Base-by-base conservation (phyloP, 352 stramenopile species). In the Phytopythium ostracodes region DNA sequence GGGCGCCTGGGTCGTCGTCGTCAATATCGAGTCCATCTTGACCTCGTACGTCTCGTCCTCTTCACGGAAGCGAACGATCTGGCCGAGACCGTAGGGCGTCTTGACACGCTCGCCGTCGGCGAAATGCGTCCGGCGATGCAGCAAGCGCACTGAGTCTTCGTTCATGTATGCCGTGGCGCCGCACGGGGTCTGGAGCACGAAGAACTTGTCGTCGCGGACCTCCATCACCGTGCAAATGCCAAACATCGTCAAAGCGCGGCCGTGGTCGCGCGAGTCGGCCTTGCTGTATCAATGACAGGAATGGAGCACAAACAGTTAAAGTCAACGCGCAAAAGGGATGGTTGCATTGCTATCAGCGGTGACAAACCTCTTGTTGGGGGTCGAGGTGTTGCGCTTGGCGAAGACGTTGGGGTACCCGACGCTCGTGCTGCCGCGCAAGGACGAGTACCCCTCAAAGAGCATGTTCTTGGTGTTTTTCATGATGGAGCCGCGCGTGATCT, bases 401-500 rank as follows among this genome's bases (percentile, higher is more conserved):
- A 81, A 75, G 24, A 87, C 76, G 29, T 63, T 73, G 20, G 69
- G 65, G 59, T 84, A 84, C 4, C 71, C 73, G 22, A 55, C 72
- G 60, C 65, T 73, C 20, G 75, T 76, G 59, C 79, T 92, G 40
- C 80, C 75, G 40, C 79, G 73, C 56, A 92, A 71, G 18, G 79
- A 87, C 63, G 81, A 90, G 76, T 90, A 89, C 25, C 84, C 81
- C 62, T 90, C 79, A 46, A 92, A 91, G 31, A 92, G 68, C 42
- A 67, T 75, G 65, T 89, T 92, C 69, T 92, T 94, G 31, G 80
- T 91, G 69, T 85, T 87, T 62, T 91, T 79, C 46, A 91, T 88
- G 50, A 91, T 76, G 35, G 75, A 89, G 31, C 75, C 70, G n/a
- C 74, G 67, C 49, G 71, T 50, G 52, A 94, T 80, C 73, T 91